Evolutionary conservation across 345 rosid species (phyloP), one percentile per base, ranked within the genome.

Genomic region (Populus davidiana): DNA sequence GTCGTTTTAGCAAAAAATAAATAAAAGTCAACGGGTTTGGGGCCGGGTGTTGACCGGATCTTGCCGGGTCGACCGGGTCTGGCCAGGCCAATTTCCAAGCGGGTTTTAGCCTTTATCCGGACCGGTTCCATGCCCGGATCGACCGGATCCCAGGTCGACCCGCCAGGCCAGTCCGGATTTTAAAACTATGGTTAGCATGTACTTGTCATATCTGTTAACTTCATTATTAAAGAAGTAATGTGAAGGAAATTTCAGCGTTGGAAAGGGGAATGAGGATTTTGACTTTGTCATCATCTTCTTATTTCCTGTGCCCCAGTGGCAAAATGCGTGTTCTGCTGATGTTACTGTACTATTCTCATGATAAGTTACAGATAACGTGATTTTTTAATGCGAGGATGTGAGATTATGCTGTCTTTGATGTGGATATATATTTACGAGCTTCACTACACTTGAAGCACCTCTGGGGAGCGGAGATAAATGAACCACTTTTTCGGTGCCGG

Each of bases 171-270:
- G n/a, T n/a, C n/a, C n/a, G n/a, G n/a, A n/a, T n/a, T n/a, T n/a
- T n/a, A n/a, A n/a, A n/a, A n/a, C n/a, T n/a, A n/a, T n/a, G 25
- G 25, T 25, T 93, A 80, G 84, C 59, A 6, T 44, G 9, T 25
- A 43, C 68, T 35, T 29, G 29, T 6, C 12, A 35, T 36, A 18
- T 38, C 12, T 21, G 29, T 20, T 12, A 35, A 35, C 9, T 33
- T 66, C 20, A 25, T 9, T 9, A 67, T 17, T 18, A 66, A 66
- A 31, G 25, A 66, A 14, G 27, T 38, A 20, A 38, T 3, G 69
- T 66, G 49, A 38, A 66, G 31, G 49, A 21, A 38, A 35, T 20
- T 21, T 20, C 38, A 67, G 70, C 1, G 18, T 13, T 65, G 29
- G 18, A 65, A 18, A 18, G 20, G 23, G 21, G 44, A 16, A 29